Percentiles rank a stretch among this genome's conserved stretches.
phyloP scores from a whole-genome alignment of 495 filamentous ascomycete species.

The Xylaria intraflava region DNA sequence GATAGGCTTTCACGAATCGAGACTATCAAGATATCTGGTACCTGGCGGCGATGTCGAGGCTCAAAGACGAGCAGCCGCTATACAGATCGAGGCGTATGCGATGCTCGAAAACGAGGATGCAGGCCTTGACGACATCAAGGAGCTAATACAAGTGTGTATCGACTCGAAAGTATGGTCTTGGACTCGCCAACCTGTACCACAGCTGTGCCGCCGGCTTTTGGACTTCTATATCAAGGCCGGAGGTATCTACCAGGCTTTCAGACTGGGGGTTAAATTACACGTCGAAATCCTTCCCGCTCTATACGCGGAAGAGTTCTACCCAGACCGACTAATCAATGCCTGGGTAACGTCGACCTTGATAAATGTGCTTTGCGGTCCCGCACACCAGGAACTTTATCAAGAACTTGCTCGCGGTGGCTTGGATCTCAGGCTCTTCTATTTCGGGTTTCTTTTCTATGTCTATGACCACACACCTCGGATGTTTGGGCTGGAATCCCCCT shows the following conservation, averaged over 20 bases:
- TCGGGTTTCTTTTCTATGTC: constrained; percentile 11
- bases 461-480: constrained; percentile 3
- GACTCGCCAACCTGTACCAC: constrained; percentile 9
- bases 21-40: neutral
- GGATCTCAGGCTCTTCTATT: constrained; percentile 3
- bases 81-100: constrained; percentile 4
- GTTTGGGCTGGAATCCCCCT: constrained; percentile 6
- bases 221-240: constrained; percentile 5
- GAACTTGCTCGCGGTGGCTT: constrained; percentile 8
- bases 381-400: constrained; percentile 1
- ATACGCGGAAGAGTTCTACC: constrained; percentile 6
- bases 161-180: constrained; percentile 6
- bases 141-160: constrained; percentile 3
- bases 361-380: constrained; percentile 7
- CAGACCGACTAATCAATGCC: constrained; percentile 2
- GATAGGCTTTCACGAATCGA: neutral
- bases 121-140: neutral
- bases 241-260: constrained; percentile 2
- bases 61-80: constrained; percentile 1
- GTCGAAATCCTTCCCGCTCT: constrained; percentile 4
- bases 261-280: constrained; percentile 5
- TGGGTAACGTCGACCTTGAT: constrained; percentile 7
- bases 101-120: neutral
- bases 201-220: constrained; percentile 4
- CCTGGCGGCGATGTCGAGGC: neutral